Percentiles rank a stretch among this genome's conserved stretches.
These are phyloP conservation scores for Litchi chinensis DNA, from an alignment of 345 rosid genomes.

Conservation along the genomic window DNA sequence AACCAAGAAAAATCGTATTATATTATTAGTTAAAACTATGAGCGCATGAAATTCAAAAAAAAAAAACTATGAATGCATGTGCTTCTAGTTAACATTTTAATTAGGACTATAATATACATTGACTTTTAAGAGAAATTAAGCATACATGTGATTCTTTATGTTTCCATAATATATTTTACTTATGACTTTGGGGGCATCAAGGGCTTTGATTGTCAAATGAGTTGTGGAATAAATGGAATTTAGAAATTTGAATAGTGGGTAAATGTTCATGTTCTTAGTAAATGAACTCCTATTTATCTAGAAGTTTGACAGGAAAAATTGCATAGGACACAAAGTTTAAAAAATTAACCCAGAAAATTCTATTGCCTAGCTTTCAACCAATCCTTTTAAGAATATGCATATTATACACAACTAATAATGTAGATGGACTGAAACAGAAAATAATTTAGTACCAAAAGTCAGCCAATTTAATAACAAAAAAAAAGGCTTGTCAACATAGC, in stretches of 20 bases:
- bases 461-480: not conserved
- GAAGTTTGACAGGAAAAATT: conserved; percentile 29
- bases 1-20: not conserved
- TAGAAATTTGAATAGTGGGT: conserved; percentile 6
- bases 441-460: conserved; percentile 16
- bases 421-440: not conserved
- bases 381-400: conserved; percentile 2
- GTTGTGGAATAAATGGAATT: conserved; percentile 14
- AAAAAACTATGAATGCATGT: not conserved
- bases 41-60: no score
- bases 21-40: not conserved
- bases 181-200: conserved; percentile 33
- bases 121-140: conserved; percentile 19
- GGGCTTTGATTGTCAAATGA: conserved; percentile 29
- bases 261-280: conserved; percentile 18
- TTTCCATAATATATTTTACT: conserved; percentile 17
- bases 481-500: not conserved
- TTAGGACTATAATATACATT: not conserved
- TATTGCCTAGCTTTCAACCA: conserved; percentile 6
- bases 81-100: not conserved
- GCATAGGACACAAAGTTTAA: not conserved
- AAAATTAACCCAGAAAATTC: not conserved
- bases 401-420: not conserved
- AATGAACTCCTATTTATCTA: conserved; percentile 21
- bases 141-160: not conserved